Percentiles rank a stretch among this genome's conserved stretches.
Evolutionary conservation across 495 filamentous ascomycete species (phyloP).

Genomic region (Penicillium chermesinum): DNA sequence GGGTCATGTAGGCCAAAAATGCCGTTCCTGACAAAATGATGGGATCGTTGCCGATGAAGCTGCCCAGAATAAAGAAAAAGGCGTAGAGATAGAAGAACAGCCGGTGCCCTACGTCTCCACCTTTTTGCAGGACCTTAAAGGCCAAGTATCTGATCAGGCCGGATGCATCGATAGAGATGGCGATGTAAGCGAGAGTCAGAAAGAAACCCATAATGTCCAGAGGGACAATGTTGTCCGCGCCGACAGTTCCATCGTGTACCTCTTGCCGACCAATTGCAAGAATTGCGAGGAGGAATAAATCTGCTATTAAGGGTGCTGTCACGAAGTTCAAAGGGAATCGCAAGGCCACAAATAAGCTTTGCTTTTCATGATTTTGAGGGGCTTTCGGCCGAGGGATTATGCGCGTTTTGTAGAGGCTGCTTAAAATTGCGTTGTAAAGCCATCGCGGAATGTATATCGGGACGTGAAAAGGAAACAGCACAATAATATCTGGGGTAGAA

Average conservation of each 20-base stretch:
- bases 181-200: slow-evolving; percentile 66
- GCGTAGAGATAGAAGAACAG: slow-evolving; percentile 64
- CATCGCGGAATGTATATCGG: slow-evolving; percentile 49
- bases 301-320: slow-evolving; percentile 59
- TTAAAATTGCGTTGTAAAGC: slow-evolving; percentile 36
- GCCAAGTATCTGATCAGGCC: slow-evolving; percentile 61
- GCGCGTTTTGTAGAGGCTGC: slow-evolving; percentile 39
- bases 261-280: slow-evolving; percentile 55
- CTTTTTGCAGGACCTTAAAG: slow-evolving; percentile 61
- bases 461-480: slow-evolving; percentile 60
- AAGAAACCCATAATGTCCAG: slow-evolving; percentile 66
- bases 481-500: slow-evolving; percentile 47
- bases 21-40: slow-evolving; percentile 65
- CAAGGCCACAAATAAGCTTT: slow-evolving; percentile 35
- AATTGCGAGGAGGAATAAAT: slow-evolving; percentile 61
- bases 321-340: slow-evolving; percentile 60
- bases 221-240: slow-evolving; percentile 54
- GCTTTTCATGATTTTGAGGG: slow-evolving; percentile 3
- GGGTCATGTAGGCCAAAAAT: slow-evolving; percentile 67
- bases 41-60: slow-evolving; percentile 64
- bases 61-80: slow-evolving; percentile 63
- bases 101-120: slow-evolving; percentile 53
- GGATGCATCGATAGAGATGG: slow-evolving; percentile 67
- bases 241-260: slow-evolving; percentile 57
- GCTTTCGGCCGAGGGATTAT: slow-evolving; percentile 42